Percentiles rank a stretch among this genome's conserved stretches.
Evolutionary conservation across 306 rosid species (phyloP).

Genomic region (Cicer judaicum): DNA sequence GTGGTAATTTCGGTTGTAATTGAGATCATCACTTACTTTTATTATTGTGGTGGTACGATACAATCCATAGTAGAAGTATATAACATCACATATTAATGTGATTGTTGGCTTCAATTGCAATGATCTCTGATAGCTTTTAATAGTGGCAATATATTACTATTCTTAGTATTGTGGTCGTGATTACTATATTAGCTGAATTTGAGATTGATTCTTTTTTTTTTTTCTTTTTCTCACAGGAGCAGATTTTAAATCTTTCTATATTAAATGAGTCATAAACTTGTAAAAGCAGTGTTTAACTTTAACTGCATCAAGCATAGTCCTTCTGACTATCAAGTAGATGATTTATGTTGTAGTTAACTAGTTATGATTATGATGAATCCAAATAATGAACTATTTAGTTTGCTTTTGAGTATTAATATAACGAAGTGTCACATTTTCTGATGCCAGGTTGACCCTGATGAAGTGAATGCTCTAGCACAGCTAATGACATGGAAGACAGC

Average conservation of each 20-base stretch:
- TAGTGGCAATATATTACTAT: too few species aligned
- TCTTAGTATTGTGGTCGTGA: too few species aligned
- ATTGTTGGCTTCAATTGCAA: too few species aligned
- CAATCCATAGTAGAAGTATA: too few species aligned
- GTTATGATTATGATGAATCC: not conserved
- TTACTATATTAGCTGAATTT: not conserved
- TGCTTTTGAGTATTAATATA: not conserved
- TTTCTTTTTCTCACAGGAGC: not conserved
- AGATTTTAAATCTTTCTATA: not conserved
- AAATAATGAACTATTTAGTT: not conserved
- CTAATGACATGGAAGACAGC: constrained; percentile 83
- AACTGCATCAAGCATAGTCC: not conserved
- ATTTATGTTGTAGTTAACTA: not conserved
- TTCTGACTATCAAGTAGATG: not conserved
- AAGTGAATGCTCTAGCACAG: constrained; percentile 80
- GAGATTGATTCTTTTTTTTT: not conserved
- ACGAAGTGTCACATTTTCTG: constrained; percentile 4
- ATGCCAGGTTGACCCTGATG: constrained; percentile 73
- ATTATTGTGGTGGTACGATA: too few species aligned
- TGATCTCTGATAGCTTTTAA: too few species aligned
- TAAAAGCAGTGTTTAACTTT: not conserved
- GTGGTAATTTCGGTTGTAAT: not conserved
- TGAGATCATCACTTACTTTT: not conserved
- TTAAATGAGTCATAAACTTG: not conserved
- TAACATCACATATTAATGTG: too few species aligned